These are phyloP conservation scores for Priceomyces fermenticarens DNA, from an alignment of 805 yeast genomes.

Conservation along the genomic window DNA sequence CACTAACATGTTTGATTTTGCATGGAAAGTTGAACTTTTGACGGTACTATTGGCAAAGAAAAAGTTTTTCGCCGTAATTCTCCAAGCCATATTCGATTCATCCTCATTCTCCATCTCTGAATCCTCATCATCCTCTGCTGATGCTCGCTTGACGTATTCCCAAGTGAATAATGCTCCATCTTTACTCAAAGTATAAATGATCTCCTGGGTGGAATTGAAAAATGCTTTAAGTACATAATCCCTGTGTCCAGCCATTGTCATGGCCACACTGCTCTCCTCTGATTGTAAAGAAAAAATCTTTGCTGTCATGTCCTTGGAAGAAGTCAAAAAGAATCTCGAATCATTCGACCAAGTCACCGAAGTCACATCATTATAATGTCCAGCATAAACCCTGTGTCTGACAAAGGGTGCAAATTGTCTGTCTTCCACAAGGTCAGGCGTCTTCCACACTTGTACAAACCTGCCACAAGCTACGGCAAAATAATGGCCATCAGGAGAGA, in stretches of 20 bases:
- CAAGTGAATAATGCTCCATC: conserved; percentile 94
- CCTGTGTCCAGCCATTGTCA: conserved; percentile 88
- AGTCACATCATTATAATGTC: conserved; percentile 81
- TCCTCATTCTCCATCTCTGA: conserved; percentile 36
- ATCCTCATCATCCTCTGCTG: conserved; percentile 40
- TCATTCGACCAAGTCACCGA: conserved; percentile 87
- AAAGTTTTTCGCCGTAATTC: conserved; percentile 73
- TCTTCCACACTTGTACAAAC: conserved; percentile 88
- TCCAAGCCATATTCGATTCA: conserved; percentile 61
- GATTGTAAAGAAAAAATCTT: conserved; percentile 75
- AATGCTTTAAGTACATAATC: conserved; percentile 87
- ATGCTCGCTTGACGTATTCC: conserved; percentile 70
- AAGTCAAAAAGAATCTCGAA: conserved; percentile 79
- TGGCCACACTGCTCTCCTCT: conserved; percentile 67
- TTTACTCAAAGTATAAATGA: conserved; percentile 84
- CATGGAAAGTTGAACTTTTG: conserved; percentile 80
- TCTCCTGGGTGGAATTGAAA: conserved; percentile 83
- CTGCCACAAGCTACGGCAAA: conserved; percentile 86
- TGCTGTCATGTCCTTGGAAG: conserved; percentile 88
- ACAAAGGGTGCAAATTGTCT: conserved; percentile 96
- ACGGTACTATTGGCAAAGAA: conserved; percentile 71
- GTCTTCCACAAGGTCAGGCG: conserved; percentile 77
- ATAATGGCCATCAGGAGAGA: conserved; percentile 83
- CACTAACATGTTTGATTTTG: conserved; percentile 65
- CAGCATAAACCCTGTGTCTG: conserved; percentile 85